Evolutionary conservation across 441 rosid species (phyloP), one percentile per base, ranked within the genome.

Genomic region (Aquilaria agallochum): DNA sequence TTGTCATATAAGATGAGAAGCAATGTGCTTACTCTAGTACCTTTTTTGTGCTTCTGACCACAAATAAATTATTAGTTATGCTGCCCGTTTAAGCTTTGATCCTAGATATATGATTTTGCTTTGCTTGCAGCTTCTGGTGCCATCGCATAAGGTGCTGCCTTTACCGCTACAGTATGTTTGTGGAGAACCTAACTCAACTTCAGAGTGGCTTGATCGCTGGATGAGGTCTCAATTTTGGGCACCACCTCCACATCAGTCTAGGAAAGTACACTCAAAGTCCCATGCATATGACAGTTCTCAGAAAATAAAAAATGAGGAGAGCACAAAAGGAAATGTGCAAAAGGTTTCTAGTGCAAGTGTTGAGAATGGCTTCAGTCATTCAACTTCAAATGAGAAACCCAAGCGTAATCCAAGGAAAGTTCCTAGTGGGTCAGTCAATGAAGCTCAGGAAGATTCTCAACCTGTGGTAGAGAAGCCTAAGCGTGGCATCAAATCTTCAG

Each of bases 171-270:
- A 77, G 31, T 84, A 78, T 65, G 76, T 65, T 64, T 66, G 68
- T n/a, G 83, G 75, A 60, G 90, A 90, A 52, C 83, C 87, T 53
- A 88, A 90, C 74, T 85, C 86, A 10, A 71, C 81, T 31, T 60
- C 55, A 74, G 75, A 74, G 60, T 94, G 98, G 98, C 78, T 88
- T 56, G 81, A 69, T 65, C 90, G 96, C 59, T 94, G 98, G 97
- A 80, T 92, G 44, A 76, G 45, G 5, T 79, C 81, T 66, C 78
- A 46, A 53, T 82, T 84, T 65, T 87, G 90, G 97, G 79, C 69
- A 65, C 76, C 80, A 53, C 67, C 66, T 72, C 68, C 80, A 15
- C 74, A 68, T 56, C 65, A 62, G 53, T 72, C 71, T 74, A 84
- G 69, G 72, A 78, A 56, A 60, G 50, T 50, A 56, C 63, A 55